Conservation (phyloP, 768 basidiomycete species). For the Boletus eberwhitei region DNA sequence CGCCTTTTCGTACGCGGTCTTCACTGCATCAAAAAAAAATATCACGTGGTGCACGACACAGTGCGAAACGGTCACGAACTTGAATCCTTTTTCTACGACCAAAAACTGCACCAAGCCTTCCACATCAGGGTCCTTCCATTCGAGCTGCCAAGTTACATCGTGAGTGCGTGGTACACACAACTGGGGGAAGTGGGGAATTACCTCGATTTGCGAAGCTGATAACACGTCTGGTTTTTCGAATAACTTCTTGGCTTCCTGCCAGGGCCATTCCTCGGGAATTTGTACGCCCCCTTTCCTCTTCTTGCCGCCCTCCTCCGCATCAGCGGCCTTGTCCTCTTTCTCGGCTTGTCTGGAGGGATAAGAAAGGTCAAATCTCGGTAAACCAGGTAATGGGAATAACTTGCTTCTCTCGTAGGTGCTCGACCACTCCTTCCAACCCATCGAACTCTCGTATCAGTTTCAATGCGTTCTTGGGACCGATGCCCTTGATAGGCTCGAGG, state of each 20-base stretch:
- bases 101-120: slow-evolving; percentile 93
- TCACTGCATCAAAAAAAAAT: slow-evolving; percentile 52
- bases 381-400: slow-evolving; percentile 8
- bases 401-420: slow-evolving; percentile 76
- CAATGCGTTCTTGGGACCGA: slow-evolving; percentile 93
- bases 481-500: slow-evolving; percentile 95
- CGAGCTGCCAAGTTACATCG: slow-evolving; percentile 51
- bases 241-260: slow-evolving; percentile 89
- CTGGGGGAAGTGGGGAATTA: slow-evolving; percentile 30
- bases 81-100: slow-evolving; percentile 95
- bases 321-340: slow-evolving; percentile 45
- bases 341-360: slow-evolving; percentile 27
- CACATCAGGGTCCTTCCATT: slow-evolving; percentile 91
- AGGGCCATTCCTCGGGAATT: slow-evolving; percentile 95
- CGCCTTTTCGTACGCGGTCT: slow-evolving; percentile 93
- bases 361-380: background rate
- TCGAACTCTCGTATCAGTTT: slow-evolving; percentile 87
- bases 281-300: slow-evolving; percentile 69
- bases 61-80: slow-evolving; percentile 42
- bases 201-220: slow-evolving; percentile 83
- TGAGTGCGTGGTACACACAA: background rate
- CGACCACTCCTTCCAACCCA: slow-evolving; percentile 66
- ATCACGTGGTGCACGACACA: background rate
- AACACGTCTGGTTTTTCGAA: slow-evolving; percentile 90
- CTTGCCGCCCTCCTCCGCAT: slow-evolving; percentile 37